Percentiles rank a stretch among this genome's conserved stretches.
These are phyloP conservation scores for Podosphaera fusca DNA, from an alignment of 2,329 filamentous ascomycete genomes.

Conservation along the genomic window DNA sequence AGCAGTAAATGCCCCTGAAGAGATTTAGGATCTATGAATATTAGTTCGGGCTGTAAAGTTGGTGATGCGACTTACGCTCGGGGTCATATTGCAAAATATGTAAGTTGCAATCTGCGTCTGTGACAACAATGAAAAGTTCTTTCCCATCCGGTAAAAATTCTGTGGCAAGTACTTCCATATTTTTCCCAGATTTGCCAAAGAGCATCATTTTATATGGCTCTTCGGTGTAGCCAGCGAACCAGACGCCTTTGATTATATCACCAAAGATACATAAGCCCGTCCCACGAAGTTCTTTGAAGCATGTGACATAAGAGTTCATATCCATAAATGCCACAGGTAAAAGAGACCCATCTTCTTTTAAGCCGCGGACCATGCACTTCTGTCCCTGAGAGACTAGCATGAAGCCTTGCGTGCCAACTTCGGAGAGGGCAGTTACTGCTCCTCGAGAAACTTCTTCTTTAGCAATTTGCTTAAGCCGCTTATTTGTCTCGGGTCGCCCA, in stretches of 20 bases:
- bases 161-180: slow-evolving; percentile 54
- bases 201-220: slow-evolving; percentile 91
- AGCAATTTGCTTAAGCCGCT: slow-evolving; percentile 62
- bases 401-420: slow-evolving; percentile 68
- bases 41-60: not conserved
- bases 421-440: slow-evolving; percentile 66
- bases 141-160: slow-evolving; percentile 77
- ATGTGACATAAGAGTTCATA: slow-evolving; percentile 79
- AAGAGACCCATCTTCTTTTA: slow-evolving; percentile 85
- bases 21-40: slow-evolving; percentile 58
- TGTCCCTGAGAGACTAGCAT: slow-evolving; percentile 83
- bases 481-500: slow-evolving; percentile 62
- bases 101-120: slow-evolving; percentile 66
- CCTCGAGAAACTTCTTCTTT: slow-evolving; percentile 83
- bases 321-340: slow-evolving; percentile 93
- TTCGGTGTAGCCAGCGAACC: slow-evolving; percentile 91
- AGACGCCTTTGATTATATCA: slow-evolving; percentile 79
- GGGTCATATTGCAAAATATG: slow-evolving; percentile 88
- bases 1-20: slow-evolving; percentile 72
- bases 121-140: slow-evolving; percentile 59
- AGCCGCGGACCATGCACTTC: slow-evolving; percentile 86
- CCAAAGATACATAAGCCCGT: slow-evolving; percentile 74
- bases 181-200: slow-evolving; percentile 65
- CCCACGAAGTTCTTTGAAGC: slow-evolving; percentile 59
- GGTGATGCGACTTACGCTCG: slow-evolving; percentile 40